phyloP scores from a whole-genome alignment of 768 basidiomycete genomes.

The Panaeolus cyanescens region DNA sequence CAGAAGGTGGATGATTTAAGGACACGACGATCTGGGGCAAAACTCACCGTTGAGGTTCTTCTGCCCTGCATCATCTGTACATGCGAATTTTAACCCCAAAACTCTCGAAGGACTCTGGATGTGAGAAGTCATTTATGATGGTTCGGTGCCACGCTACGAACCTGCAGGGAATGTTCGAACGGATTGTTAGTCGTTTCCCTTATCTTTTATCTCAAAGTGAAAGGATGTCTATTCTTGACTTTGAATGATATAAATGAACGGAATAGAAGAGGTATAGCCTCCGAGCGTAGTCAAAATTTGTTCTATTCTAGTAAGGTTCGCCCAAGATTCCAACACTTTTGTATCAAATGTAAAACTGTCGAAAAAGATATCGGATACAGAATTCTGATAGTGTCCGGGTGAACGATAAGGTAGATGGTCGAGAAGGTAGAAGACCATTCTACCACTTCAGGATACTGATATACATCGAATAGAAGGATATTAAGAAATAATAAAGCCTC shows the following conservation, averaged over 20 bases:
- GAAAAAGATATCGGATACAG: background rate
- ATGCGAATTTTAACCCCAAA: background rate
- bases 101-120: background rate
- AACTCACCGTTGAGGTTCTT: background rate
- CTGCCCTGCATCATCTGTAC: background rate
- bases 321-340: background rate
- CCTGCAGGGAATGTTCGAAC: conserved; percentile 1
- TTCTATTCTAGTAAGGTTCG: background rate
- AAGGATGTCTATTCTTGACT: background rate
- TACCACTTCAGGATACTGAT: background rate
- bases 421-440: background rate
- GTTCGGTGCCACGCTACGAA: background rate
- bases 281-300: background rate
- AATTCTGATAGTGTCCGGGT: too few species aligned
- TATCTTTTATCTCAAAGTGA: background rate
- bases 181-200: background rate
- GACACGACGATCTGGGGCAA: background rate
- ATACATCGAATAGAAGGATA: background rate
- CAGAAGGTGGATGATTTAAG: background rate
- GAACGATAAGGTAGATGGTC: background rate
- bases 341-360: background rate
- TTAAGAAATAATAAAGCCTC: background rate
- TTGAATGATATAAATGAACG: background rate
- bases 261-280: background rate
- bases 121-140: background rate